These are phyloP conservation scores for Boletellus deceptivus DNA, from an alignment of 1,284 basidiomycete species.

Conservation along the genomic window DNA sequence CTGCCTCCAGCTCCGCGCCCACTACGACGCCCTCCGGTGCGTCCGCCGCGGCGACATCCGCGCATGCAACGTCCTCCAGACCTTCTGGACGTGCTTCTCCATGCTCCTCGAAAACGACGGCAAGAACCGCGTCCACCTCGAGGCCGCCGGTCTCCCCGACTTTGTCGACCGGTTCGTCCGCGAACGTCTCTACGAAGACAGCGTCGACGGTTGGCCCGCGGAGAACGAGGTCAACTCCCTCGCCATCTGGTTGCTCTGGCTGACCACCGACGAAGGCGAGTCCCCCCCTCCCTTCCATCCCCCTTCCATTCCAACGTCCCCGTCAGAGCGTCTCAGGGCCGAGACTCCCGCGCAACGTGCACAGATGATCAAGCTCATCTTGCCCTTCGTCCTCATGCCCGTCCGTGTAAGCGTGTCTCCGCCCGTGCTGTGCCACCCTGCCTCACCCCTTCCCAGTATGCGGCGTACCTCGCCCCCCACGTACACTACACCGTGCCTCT, in stretches of 20 bases:
- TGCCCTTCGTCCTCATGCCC: conserved; percentile 57
- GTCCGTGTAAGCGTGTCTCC: conserved; percentile 41
- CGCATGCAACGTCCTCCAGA: conserved; percentile 42
- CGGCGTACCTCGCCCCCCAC: conserved; percentile 56
- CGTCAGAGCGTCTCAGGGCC: conserved; percentile 45
- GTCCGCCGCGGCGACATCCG: conserved; percentile 41
- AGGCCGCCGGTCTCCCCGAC: conserved; percentile 45
- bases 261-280: conserved; percentile 50
- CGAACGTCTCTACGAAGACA: conserved; percentile 42
- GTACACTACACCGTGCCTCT: conserved; percentile 58
- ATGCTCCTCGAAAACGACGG: conserved; percentile 79
- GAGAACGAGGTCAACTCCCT: conserved; percentile 50
- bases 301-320: not conserved
- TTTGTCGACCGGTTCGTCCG: conserved; percentile 50
- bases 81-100: conserved; percentile 51
- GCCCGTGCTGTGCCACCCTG: not conserved
- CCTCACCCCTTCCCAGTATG: conserved; percentile 41
- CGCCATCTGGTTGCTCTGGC: conserved; percentile 65
- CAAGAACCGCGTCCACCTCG: conserved; percentile 62
- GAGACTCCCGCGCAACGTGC: conserved; percentile 42
- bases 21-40: conserved; percentile 41
- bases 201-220: conserved; percentile 52
- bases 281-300: not conserved
- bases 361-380: conserved; percentile 47
- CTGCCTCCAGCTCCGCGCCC: conserved; percentile 46